Evolutionary conservation across 2,329 filamentous ascomycete genomes (phyloP).

Genomic region (Geosmithia flava): DNA sequence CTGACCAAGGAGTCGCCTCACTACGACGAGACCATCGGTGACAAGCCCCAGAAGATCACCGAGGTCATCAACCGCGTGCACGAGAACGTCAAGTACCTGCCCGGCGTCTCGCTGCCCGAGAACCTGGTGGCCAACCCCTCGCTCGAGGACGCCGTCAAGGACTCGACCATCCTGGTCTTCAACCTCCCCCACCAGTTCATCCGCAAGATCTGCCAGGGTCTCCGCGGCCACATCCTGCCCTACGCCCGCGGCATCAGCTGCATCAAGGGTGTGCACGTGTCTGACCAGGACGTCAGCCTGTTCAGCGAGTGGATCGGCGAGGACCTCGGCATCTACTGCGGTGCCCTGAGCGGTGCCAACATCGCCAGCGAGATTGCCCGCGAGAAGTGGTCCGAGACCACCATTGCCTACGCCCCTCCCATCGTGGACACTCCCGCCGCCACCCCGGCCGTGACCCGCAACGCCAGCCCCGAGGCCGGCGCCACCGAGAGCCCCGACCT

Average conservation of each 20-base stretch:
- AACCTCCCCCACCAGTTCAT: constrained; percentile 98
- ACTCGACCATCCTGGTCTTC: constrained; percentile 85
- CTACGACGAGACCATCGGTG: constrained; percentile 52
- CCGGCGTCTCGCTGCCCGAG: constrained; percentile 67
- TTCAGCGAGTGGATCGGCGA: constrained; percentile 94
- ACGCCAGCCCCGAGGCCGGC: constrained; percentile 34
- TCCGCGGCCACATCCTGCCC: constrained; percentile 80
- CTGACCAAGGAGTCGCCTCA: constrained; percentile 60
- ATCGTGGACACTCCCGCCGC: constrained; percentile 72
- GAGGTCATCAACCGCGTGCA: constrained; percentile 80
- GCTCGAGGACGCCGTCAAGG: constrained; percentile 65
- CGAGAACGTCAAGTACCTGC: constrained; percentile 97
- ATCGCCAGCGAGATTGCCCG: constrained; percentile 89
- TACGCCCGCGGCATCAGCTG: constrained; percentile 91
- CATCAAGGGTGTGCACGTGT: constrained; percentile 95
- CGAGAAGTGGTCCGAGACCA: constrained; percentile 96
- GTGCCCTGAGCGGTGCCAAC: constrained; percentile 89
- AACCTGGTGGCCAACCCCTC: constrained; percentile 82
- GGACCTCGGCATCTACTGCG: constrained; percentile 88
- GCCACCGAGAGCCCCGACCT: constrained; percentile 38
- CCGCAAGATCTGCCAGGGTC: constrained; percentile 66
- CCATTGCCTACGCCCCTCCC: constrained; percentile 90
- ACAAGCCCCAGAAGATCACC: constrained; percentile 75
- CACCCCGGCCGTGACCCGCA: constrained; percentile 40
- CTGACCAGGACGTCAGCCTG: constrained; percentile 71